phyloP scores from a whole-genome alignment of 2,329 filamentous ascomycete species.

The Exophiala spinifera region DNA sequence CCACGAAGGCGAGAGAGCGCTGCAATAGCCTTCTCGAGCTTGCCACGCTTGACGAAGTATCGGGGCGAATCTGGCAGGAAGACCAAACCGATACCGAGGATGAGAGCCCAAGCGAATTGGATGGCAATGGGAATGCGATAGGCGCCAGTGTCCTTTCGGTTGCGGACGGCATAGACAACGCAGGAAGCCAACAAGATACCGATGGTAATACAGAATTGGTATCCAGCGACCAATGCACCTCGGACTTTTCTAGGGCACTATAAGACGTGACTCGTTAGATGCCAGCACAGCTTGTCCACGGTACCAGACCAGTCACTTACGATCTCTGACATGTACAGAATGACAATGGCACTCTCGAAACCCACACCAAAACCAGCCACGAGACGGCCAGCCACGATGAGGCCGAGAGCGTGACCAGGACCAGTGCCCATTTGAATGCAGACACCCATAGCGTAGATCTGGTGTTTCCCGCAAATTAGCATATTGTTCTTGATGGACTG shows the following conservation, averaged over 20 bases:
- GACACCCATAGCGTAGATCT: slow-evolving; percentile 67
- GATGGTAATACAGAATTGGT: slow-evolving; percentile 81
- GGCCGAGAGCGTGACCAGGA: slow-evolving; percentile 43
- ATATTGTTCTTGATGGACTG: background rate
- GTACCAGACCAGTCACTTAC: slow-evolving; percentile 29
- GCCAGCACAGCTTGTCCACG: no score
- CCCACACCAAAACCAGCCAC: slow-evolving; percentile 76
- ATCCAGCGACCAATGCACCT: slow-evolving; percentile 73
- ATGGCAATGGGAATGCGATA: slow-evolving; percentile 80
- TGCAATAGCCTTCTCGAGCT: slow-evolving; percentile 61
- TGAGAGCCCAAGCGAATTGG: slow-evolving; percentile 76
- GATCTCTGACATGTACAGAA: slow-evolving; percentile 86
- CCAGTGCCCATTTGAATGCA: slow-evolving; percentile 62
- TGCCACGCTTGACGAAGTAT: slow-evolving; percentile 77
- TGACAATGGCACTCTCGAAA: slow-evolving; percentile 76
- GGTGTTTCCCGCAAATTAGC: background rate
- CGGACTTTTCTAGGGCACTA: slow-evolving; percentile 66
- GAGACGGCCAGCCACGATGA: slow-evolving; percentile 70
- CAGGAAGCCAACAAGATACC: slow-evolving; percentile 72
- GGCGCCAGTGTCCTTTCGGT: slow-evolving; percentile 59
- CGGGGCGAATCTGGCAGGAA: slow-evolving; percentile 82
- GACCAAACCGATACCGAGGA: slow-evolving; percentile 66
- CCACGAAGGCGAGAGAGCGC: slow-evolving; percentile 69
- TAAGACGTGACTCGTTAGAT: slow-evolving; percentile 32
- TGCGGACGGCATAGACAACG: slow-evolving; percentile 69